Conservation (phyloP, 2,329 filamentous ascomycete genomes). For the Leptosphaerulina australis region DNA sequence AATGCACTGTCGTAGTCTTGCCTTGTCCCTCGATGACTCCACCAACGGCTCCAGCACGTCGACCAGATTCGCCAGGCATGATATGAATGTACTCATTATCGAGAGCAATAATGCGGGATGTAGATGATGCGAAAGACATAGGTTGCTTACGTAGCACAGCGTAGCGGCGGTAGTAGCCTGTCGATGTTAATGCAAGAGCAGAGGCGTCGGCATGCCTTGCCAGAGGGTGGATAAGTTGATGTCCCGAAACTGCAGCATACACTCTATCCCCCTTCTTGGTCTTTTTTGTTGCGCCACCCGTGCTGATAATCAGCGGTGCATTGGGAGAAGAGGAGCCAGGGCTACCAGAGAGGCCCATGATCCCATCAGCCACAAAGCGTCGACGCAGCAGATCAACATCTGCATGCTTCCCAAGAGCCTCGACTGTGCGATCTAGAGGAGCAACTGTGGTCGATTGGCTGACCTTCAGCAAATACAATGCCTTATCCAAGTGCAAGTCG, state of each 20-base stretch:
- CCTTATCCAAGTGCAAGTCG: slow-evolving; percentile 79
- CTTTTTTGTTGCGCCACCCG: slow-evolving; percentile 56
- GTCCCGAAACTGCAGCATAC: slow-evolving; percentile 57
- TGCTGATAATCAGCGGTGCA: slow-evolving; percentile 62
- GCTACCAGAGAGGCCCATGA: slow-evolving; percentile 70
- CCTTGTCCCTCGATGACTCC: slow-evolving; percentile 50
- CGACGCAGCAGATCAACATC: slow-evolving; percentile 78
- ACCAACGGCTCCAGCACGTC: slow-evolving; percentile 56
- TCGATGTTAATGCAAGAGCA: slow-evolving; percentile 46
- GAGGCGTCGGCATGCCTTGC: slow-evolving; percentile 61
- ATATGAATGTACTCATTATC: slow-evolving; percentile 89
- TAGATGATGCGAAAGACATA: slow-evolving; percentile 77
- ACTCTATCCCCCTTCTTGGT: slow-evolving; percentile 62
- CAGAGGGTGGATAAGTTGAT: slow-evolving; percentile 63
- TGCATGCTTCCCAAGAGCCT: slow-evolving; percentile 74
- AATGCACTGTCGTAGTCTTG: slow-evolving; percentile 82
- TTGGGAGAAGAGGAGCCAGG: slow-evolving; percentile 74
- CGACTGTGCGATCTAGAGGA: slow-evolving; percentile 76
- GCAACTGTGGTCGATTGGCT: slow-evolving; percentile 76
- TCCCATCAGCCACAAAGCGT: slow-evolving; percentile 76
- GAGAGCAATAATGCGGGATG: slow-evolving; percentile 77
- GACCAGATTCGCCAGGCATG: slow-evolving; percentile 62
- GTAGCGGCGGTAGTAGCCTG: slow-evolving; percentile 70
- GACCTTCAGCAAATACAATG: slow-evolving; percentile 77
- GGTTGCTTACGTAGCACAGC: slow-evolving; percentile 82